These are phyloP conservation scores for Aquanectria penicillioides DNA, from an alignment of 2,329 filamentous ascomycete genomes.

Conservation along the genomic window DNA sequence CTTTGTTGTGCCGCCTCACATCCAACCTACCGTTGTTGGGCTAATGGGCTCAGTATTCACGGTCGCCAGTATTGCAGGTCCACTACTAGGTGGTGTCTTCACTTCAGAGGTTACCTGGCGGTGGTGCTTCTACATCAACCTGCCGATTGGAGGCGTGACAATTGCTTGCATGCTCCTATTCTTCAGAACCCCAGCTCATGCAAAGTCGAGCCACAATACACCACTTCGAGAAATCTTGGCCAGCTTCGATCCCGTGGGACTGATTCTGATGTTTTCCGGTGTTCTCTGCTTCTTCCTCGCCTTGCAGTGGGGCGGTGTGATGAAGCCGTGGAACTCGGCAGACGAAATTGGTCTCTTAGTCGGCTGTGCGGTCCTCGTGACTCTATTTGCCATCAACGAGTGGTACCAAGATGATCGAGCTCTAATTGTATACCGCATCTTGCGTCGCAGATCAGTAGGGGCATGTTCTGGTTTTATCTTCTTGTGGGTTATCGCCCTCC, in stretches of 20 bases:
- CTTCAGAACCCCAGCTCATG: conserved; percentile 46
- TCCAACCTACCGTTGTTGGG: conserved; percentile 43
- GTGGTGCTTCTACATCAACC: conserved; percentile 48
- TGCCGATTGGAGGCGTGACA: conserved; percentile 44
- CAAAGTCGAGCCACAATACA: conserved; percentile 43
- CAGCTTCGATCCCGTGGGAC: conserved; percentile 37
- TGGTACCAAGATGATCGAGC: too few species aligned
- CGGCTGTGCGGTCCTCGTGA: too few species aligned
- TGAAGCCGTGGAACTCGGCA: too few species aligned
- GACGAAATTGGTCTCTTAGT: too few species aligned
- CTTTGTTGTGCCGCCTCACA: conserved; percentile 35
- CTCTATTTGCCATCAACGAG: too few species aligned
- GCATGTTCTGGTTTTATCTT: too few species aligned
- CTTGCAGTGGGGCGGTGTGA: too few species aligned
- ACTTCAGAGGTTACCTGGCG: conserved; percentile 44
- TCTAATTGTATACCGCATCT: too few species aligned
- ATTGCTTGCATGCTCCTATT: conserved; percentile 49
- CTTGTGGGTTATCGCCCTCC: too few species aligned
- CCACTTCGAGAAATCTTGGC: conserved; percentile 51
- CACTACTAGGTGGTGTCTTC: conserved; percentile 45
- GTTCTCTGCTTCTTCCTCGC: too few species aligned
- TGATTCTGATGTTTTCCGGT: too few species aligned
- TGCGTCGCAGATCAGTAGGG: too few species aligned
- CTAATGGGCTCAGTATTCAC: conserved; percentile 44
- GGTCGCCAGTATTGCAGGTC: conserved; percentile 43